Base-by-base conservation (phyloP, 2,329 filamentous ascomycete species). In the Pseudogymnoascus sp. region DNA sequence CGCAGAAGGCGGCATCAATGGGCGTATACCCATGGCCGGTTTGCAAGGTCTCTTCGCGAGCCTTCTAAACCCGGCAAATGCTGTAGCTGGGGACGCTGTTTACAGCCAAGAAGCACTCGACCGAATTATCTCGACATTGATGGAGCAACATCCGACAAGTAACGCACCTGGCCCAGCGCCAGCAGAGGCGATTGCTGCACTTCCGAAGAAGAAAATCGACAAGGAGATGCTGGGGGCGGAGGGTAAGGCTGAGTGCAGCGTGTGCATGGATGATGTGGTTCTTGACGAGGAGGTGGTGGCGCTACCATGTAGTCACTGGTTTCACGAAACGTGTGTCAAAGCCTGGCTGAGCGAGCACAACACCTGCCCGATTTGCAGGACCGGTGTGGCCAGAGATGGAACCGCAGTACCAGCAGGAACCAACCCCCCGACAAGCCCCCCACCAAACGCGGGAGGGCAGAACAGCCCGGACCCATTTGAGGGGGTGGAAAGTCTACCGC, bases 281-380 rank as follows among this genome's bases (percentile, higher is more conserved):
- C 72, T 89, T 37, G 89, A 86, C 10, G 86, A 90, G 31, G 86
- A 90, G 72, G 90, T 93, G 4, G 84, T 89, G 0, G 82, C 88
- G 53, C 76, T 99, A 60, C 92, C 92, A 0, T 99, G 95, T 76
- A 88, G 86, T 64, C 95, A 99, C 72, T 96, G 91, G 91, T 97
- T 96, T 74, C 93, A 97, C 71, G 87, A 88, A 64, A 79, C 84
- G 26, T 97, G 93, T 70, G 89, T 95, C 35, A 82, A 86, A 23
- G 80, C 89, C 60, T 97, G 93, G 93, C 77, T 97, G 61, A 85
- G 83, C 70, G 90, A 96, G 75, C 93, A 97, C 75, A 92, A 97
- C 70, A 96, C 93, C 0, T 97, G 93, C 70, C 93, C 93, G 1
- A 88, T 92, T 62, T 93, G 90, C 72, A 83, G 90, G 40, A 83